Conservation (phyloP, 176 grass and related monocot species). For the Calamus simplicifolius region DNA sequence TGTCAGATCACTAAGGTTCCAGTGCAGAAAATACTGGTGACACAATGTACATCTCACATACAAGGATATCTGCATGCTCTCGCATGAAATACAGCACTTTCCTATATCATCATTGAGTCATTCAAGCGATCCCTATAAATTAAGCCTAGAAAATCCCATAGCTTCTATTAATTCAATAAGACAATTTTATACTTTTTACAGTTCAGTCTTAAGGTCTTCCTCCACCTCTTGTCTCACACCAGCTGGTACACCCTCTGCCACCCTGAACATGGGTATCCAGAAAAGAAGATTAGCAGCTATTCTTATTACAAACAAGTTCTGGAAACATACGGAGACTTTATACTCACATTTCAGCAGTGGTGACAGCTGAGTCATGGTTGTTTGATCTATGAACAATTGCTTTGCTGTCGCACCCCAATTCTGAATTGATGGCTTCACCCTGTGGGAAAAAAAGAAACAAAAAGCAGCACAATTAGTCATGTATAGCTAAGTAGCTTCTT, state of each 20-base stretch:
- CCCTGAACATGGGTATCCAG: background rate
- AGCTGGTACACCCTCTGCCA: background rate
- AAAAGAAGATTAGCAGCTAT: background rate
- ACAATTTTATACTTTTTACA: background rate
- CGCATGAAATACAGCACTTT: too few relatives aligned
- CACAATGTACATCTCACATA: too few relatives aligned
- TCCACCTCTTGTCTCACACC: slow-evolving; percentile 6
- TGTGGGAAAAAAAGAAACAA: slow-evolving; percentile 18
- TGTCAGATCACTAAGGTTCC: too few relatives aligned
- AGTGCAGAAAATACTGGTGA: too few relatives aligned
- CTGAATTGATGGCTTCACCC: slow-evolving; percentile 4
- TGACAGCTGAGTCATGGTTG: slow-evolving; percentile 18
- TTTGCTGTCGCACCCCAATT: slow-evolving; percentile 23
- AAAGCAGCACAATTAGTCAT: background rate
- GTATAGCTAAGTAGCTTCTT: too few relatives aligned
- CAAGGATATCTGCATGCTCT: too few relatives aligned
- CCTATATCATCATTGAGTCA: too few relatives aligned
- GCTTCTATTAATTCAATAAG: too few relatives aligned
- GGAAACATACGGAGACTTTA: background rate
- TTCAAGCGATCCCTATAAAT: too few relatives aligned
- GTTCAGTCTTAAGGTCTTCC: background rate
- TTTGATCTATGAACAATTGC: slow-evolving; percentile 3
- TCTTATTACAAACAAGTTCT: too few relatives aligned
- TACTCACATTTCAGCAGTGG: slow-evolving; percentile 25
- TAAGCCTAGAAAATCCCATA: too few relatives aligned